Percentiles rank a stretch among this genome's conserved stretches.
These are phyloP conservation scores for Sporobolomyces roseus DNA, from an alignment of 768 basidiomycete species.

Conservation along the genomic window DNA sequence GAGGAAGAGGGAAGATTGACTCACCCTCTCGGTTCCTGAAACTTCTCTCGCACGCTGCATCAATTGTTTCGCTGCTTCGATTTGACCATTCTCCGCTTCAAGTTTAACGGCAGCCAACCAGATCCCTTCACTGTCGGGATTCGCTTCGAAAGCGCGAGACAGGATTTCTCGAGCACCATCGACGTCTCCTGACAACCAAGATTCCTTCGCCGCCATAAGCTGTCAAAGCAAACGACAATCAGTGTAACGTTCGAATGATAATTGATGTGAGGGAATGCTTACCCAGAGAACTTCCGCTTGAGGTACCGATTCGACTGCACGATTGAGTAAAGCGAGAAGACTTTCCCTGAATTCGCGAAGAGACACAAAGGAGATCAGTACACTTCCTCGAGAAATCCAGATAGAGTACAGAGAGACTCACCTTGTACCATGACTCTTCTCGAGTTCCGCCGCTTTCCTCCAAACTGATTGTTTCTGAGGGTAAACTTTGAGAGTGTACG, in stretches of 20 bases:
- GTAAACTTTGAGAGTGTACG: constrained; percentile 85
- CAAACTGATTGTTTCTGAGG: constrained; percentile 81
- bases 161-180: constrained; percentile 84
- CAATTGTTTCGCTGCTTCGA: constrained; percentile 77
- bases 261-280: neutral
- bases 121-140: constrained; percentile 93
- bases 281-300: constrained; percentile 91
- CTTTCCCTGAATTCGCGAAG: constrained; percentile 58
- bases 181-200: constrained; percentile 86
- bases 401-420: constrained; percentile 46
- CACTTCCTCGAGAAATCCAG: neutral
- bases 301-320: constrained; percentile 85
- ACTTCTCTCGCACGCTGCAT: constrained; percentile 82
- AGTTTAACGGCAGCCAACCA: constrained; percentile 97
- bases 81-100: constrained; percentile 90
- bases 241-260: neutral
- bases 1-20: constrained; percentile 43
- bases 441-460: constrained; percentile 86
- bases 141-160: constrained; percentile 83
- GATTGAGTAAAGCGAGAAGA: constrained; percentile 71
- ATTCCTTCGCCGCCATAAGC: constrained; percentile 95
- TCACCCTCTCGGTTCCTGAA: constrained; percentile 83
- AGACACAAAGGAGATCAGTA: neutral
- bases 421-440: constrained; percentile 83
- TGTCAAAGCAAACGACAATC: neutral